Evolutionary conservation across 352 stramenopile genomes (phyloP).

Genomic region (Discostella stelligera): DNA sequence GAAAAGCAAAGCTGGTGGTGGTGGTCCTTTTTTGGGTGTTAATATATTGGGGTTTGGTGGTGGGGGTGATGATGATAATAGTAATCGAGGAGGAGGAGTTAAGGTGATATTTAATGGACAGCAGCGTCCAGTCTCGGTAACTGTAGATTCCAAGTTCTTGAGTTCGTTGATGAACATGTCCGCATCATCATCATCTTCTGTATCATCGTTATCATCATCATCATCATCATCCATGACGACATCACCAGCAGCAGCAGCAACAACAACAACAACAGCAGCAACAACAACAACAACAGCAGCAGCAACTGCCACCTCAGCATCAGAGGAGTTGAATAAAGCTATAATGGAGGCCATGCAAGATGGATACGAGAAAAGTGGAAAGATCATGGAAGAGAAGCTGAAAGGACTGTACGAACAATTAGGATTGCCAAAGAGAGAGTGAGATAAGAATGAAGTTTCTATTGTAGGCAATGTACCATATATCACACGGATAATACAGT

Average conservation of each 20-base stretch:
- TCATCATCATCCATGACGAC: background rate
- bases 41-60: conserved; percentile 7
- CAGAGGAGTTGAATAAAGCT: conserved; percentile 38
- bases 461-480: no score
- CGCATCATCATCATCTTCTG: background rate
- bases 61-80: background rate
- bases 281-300: background rate
- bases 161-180: conserved; percentile 15
- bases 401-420: conserved; percentile 47
- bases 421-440: conserved; percentile 29
- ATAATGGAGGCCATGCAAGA: conserved; percentile 43
- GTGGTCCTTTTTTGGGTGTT: background rate
- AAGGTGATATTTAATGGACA: conserved; percentile 49
- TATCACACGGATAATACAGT: no score
- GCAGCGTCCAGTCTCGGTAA: conserved; percentile 26
- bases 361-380: conserved; percentile 33
- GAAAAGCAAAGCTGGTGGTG: conserved; percentile 26
- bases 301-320: conserved; percentile 12
- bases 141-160: conserved; percentile 49
- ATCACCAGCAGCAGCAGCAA: background rate
- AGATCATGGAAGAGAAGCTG: conserved; percentile 43
- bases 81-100: conserved; percentile 21
- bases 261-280: background rate
- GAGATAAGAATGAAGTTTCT: background rate
- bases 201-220: background rate